phyloP scores from a whole-genome alignment of 305 asterid genomes.

The Solanum chacoense region DNA sequence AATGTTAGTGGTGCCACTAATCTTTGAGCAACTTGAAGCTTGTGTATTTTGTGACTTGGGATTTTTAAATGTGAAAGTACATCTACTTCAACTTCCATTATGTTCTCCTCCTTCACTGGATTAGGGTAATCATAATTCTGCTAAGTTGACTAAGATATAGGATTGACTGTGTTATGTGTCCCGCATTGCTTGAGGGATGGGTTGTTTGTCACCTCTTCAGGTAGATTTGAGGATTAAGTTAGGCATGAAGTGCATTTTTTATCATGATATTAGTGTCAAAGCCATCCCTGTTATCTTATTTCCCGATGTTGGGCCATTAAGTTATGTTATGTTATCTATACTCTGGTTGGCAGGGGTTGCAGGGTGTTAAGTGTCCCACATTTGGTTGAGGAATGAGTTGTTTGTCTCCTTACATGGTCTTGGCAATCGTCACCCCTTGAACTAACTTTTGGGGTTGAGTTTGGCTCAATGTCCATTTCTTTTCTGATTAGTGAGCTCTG shows the following conservation, averaged over 20 bases:
- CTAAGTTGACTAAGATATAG: neutral
- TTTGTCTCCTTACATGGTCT: neutral
- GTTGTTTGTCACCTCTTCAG: neutral
- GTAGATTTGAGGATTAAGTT: neutral
- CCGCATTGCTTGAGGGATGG: neutral
- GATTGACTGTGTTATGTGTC: neutral
- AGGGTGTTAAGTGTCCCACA: neutral
- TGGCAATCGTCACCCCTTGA: neutral
- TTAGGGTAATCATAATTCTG: neutral
- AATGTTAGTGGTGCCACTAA: neutral
- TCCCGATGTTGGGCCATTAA: neutral
- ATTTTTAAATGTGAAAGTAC: neutral
- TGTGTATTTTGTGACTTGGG: neutral
- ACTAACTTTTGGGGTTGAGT: neutral
- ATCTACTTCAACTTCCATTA: neutral
- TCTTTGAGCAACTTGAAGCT: neutral
- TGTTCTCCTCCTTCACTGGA: neutral
- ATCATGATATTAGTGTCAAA: neutral
- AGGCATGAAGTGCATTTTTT: neutral
- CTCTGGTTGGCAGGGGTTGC: neutral
- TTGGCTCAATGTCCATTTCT: neutral
- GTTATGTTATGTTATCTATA: neutral
- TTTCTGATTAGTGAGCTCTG: neutral
- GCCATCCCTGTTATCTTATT: neutral
- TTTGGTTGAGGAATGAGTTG: neutral